Evolutionary conservation across 2,329 filamentous ascomycete genomes (phyloP), one percentile per base, ranked within the genome.

Genomic region (Ramularia endophylla): DNA sequence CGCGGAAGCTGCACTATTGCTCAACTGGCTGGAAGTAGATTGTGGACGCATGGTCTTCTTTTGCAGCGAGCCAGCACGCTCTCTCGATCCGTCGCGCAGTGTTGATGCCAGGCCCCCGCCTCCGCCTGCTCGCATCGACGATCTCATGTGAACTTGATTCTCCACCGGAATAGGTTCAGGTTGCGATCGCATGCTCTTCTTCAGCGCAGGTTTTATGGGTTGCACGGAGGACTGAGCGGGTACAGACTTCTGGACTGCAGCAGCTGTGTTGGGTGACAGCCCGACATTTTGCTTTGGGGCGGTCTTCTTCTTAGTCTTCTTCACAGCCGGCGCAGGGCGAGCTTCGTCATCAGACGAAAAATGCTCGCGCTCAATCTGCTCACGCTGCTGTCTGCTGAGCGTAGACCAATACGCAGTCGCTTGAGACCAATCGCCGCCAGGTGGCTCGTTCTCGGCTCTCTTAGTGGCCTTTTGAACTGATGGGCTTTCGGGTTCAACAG

Each of bases 331-430:
- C 11, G 47, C 18, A 19, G 52, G 49, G 15, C 36, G 43, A n/a
- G 43, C 52, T 7, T 59, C 55, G 12, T 60, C 57, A 19, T 61
- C 59, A 7, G 48, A 51, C 17, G 51, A 52, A 16, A 57, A 35
- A 35, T 73, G 59, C 44, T 81, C 78, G 3, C 64, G 67, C 54
- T 81, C 78, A 22, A 83, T 70, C 54, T 80, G 74, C 5, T 74
- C 74, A 31, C 80, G 75, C 55, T 81, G 78, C 22, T 83, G 75
- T 2, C 71, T 68, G 6, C 74, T 80, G 5, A 87, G 62, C 38
- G 77, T 76, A 47, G 74, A 79, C 84, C 83, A 87, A 53, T 83
- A 86, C 0, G 75, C 68, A 54, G 83, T 84, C 12, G 81, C 76
- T 39, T 75, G 72, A 47, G 80, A 77, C 85, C 83, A 87, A 40